Conservation (phyloP, 345 rosid species). For the Litchi chinensis region DNA sequence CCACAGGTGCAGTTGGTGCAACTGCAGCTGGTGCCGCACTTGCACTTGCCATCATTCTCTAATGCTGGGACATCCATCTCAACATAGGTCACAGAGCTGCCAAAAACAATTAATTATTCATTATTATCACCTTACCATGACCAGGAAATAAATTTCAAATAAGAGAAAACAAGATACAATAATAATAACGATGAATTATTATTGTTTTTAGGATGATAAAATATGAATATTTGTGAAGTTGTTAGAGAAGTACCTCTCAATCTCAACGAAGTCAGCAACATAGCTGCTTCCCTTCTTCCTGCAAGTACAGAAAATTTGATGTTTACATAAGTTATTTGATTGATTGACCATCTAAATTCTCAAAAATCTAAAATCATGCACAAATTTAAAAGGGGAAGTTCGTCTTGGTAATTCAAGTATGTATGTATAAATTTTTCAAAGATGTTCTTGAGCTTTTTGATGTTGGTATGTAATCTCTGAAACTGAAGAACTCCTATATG, state of each 20-base stretch:
- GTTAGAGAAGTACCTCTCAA: slow-evolving; percentile 50
- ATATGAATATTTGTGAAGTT: too few relatives aligned
- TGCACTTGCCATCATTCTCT: slow-evolving; percentile 73
- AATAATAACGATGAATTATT: too few relatives aligned
- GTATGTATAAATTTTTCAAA: not conserved
- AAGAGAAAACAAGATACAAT: too few relatives aligned
- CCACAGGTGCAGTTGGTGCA: slow-evolving; percentile 80
- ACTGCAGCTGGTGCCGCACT: slow-evolving; percentile 75
- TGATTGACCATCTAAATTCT: not conserved
- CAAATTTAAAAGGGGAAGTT: not conserved
- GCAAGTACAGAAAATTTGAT: slow-evolving; percentile 19
- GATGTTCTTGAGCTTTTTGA: not conserved
- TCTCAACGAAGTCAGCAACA: slow-evolving; percentile 52
- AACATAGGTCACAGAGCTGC: slow-evolving; percentile 52
- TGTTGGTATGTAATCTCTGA: not conserved
- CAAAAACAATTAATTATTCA: not conserved
- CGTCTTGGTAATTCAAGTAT: not conserved
- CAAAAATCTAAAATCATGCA: too few relatives aligned
- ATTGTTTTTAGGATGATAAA: too few relatives aligned
- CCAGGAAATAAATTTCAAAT: too few relatives aligned
- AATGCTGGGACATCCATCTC: slow-evolving; percentile 48
- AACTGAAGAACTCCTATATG: not conserved
- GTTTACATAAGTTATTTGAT: not conserved
- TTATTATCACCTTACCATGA: not conserved
- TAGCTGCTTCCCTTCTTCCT: slow-evolving; percentile 82